phyloP scores from a whole-genome alignment of 495 filamentous ascomycete species.

The Chaetomium cochliodes region DNA sequence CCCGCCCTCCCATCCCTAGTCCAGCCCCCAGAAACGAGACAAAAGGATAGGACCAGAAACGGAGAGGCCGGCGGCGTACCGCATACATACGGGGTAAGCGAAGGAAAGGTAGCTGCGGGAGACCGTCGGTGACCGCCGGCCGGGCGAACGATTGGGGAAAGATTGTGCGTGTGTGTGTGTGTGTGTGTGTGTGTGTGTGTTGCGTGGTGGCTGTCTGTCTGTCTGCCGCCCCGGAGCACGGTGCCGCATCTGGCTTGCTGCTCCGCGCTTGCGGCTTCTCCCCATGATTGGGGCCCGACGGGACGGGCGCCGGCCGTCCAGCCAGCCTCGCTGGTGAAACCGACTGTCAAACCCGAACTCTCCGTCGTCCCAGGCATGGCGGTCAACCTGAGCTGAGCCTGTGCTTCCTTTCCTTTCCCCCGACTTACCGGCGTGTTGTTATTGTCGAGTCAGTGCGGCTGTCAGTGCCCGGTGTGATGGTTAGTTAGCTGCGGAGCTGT shows the following conservation, averaged over 20 bases:
- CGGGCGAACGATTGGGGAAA: not conserved
- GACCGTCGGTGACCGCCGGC: not conserved
- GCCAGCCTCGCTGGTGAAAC: slow-evolving; percentile 13
- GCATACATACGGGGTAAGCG: not conserved
- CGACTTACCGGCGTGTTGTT: not conserved
- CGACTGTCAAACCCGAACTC: not conserved
- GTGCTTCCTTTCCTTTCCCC: no score
- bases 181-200: no score
- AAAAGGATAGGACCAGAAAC: not conserved
- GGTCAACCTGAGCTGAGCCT: no score
- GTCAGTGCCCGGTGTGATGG: not conserved
- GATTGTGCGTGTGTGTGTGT: no score
- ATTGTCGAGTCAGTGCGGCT: not conserved
- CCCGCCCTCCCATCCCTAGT: not conserved
- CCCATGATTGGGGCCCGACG: no score
- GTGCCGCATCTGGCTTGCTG: slow-evolving; percentile 14
- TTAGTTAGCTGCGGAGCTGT: not conserved
- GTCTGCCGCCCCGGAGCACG: slow-evolving; percentile 7
- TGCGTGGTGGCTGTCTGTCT: not conserved
- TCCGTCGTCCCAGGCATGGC: no score
- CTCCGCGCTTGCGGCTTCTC: slow-evolving; percentile 7
- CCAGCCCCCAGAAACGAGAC: not conserved
- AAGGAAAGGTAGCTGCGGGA: not conserved
- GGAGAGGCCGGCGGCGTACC: not conserved
- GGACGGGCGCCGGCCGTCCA: slow-evolving; percentile 6